phyloP scores from a whole-genome alignment of 306 rosid genomes.

The Astragalus glycyphyllos region DNA sequence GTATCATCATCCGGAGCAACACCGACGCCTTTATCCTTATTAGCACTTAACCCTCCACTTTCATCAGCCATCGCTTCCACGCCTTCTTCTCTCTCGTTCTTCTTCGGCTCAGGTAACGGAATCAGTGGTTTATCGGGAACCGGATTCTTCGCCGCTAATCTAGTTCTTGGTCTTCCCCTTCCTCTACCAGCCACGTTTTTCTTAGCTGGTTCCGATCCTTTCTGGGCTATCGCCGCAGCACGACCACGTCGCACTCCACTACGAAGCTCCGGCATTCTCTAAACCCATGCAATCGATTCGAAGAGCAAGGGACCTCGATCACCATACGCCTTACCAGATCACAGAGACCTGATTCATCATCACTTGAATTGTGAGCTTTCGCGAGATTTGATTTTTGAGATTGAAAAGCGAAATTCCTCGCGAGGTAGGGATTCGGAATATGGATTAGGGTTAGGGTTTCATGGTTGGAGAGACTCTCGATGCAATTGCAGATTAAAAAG shows the following conservation, averaged over 20 bases:
- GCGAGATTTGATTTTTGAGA: neutral
- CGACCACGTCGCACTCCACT: slow-evolving; percentile 85
- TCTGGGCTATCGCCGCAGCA: slow-evolving; percentile 62
- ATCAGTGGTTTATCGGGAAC: slow-evolving; percentile 49
- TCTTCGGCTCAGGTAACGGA: slow-evolving; percentile 54
- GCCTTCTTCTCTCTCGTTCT: slow-evolving; percentile 46
- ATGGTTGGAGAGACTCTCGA: neutral
- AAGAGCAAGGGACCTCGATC: slow-evolving; percentile 53
- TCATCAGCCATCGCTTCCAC: slow-evolving; percentile 76
- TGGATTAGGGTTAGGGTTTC: neutral
- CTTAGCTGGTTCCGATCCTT: slow-evolving; percentile 44
- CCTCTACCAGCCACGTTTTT: slow-evolving; percentile 51
- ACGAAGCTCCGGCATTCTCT: slow-evolving; percentile 97
- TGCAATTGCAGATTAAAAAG: neutral
- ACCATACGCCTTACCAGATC: slow-evolving; percentile 61
- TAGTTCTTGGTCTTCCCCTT: slow-evolving; percentile 66
- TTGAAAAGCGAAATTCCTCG: neutral
- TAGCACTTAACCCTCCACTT: slow-evolving; percentile 88
- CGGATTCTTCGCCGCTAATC: slow-evolving; percentile 60
- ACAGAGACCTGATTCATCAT: slow-evolving; percentile 45
- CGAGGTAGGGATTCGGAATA: neutral
- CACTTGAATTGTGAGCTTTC: slow-evolving; percentile 16
- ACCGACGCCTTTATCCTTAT: slow-evolving; percentile 55
- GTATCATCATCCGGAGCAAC: slow-evolving; percentile 81
- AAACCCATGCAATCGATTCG: slow-evolving; percentile 86